These are phyloP conservation scores for Dictyostelium capitatum DNA, from an alignment of 78 protist species.

Conservation along the genomic window DNA sequence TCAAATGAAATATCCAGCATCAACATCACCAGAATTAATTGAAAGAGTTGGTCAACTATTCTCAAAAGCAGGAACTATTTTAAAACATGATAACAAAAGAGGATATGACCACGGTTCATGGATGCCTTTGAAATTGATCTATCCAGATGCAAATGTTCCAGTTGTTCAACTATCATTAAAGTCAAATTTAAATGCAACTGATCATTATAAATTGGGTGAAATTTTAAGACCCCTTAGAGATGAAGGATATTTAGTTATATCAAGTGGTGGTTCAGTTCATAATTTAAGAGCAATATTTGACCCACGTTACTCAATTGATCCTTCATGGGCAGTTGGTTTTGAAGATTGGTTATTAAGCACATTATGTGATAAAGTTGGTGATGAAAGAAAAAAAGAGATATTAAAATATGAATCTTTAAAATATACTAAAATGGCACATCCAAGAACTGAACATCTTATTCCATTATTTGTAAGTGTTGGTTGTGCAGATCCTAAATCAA, in stretches of 20 bases:
- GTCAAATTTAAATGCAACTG: slow-evolving; percentile 23
- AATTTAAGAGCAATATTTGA: slow-evolving; percentile 51
- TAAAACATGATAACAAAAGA: slow-evolving; percentile 25
- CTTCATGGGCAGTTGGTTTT: neutral
- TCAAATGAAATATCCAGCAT: slow-evolving; percentile 51
- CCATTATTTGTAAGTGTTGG: slow-evolving; percentile 41
- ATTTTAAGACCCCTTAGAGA: slow-evolving; percentile 46
- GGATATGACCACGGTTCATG: slow-evolving; percentile 87
- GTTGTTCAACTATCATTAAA: slow-evolving; percentile 77
- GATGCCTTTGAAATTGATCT: slow-evolving; percentile 36
- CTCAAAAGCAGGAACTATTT: neutral
- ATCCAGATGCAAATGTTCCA: slow-evolving; percentile 87
- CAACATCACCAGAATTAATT: slow-evolving; percentile 40
- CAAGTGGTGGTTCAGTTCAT: slow-evolving; percentile 82
- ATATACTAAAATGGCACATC: slow-evolving; percentile 21
- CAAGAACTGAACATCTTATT: slow-evolving; percentile 42
- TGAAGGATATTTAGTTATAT: slow-evolving; percentile 61
- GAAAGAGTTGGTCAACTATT: slow-evolving; percentile 17
- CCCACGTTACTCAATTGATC: slow-evolving; percentile 14
- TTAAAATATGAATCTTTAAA: slow-evolving; percentile 10
- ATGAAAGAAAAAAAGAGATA: slow-evolving; percentile 3
- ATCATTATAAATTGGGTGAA: slow-evolving; percentile 65
- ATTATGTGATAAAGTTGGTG: neutral
- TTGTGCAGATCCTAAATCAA: neutral
- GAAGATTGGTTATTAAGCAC: neutral